Evolutionary conservation across 257 asterid species (phyloP).

Genomic region (Ehretia macrophylla): DNA sequence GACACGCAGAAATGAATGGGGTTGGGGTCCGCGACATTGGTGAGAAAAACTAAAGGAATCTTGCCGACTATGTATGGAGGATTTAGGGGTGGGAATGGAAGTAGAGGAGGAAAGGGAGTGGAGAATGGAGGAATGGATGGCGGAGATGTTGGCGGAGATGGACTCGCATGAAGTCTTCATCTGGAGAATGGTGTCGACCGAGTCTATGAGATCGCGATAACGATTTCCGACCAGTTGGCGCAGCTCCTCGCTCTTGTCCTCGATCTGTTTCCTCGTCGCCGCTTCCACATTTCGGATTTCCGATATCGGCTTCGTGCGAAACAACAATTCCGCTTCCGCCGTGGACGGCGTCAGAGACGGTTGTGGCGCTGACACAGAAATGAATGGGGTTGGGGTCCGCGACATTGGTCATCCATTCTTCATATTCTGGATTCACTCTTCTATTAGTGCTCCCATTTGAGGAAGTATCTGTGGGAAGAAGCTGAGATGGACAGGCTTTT

Average conservation of each 20-base stretch:
- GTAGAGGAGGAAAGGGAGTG: constrained; percentile 62
- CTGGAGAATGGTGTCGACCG: constrained; percentile 86
- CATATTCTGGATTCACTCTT: too few species aligned
- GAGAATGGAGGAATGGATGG: constrained; percentile 58
- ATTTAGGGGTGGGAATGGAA: constrained; percentile 47
- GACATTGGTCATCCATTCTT: too few species aligned
- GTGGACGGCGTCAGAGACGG: background rate
- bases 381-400: too few species aligned
- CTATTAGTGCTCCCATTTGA: too few species aligned
- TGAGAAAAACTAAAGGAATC: too few species aligned
- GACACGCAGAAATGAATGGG: too few species aligned
- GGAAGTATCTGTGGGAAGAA: too few species aligned
- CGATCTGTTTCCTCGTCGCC: constrained; percentile 85
- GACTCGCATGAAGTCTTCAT: constrained; percentile 91
- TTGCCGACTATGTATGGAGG: too few species aligned
- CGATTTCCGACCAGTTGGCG: constrained; percentile 91
- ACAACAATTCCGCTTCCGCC: constrained; percentile 78
- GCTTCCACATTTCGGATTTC: constrained; percentile 88
- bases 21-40: too few species aligned
- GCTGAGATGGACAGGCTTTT: too few species aligned
- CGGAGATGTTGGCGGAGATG: constrained; percentile 69
- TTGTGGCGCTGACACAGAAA: too few species aligned
- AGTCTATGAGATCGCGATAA: constrained; percentile 94
- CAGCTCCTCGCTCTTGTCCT: constrained; percentile 91
- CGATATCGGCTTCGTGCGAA: constrained; percentile 81